Conservation (phyloP, 352 stramenopile species). For the Halophytophthora polymorphica region DNA sequence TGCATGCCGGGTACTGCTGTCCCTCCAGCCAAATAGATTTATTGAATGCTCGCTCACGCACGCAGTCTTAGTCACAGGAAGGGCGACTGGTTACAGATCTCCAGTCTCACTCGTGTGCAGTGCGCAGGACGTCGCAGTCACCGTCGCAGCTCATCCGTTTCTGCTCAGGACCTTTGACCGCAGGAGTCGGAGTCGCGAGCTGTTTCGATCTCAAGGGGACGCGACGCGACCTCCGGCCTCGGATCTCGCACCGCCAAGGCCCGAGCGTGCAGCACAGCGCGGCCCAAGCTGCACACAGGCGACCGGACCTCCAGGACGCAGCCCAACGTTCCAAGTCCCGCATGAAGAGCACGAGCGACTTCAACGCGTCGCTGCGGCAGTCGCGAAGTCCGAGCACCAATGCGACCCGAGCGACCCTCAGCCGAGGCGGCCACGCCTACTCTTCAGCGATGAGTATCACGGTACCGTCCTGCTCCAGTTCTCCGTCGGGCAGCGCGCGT, state of each 20-base stretch:
- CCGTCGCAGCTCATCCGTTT: too few relatives aligned
- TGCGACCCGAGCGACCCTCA: conserved; percentile 11
- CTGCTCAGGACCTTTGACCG: too few relatives aligned
- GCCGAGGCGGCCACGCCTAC: conserved; percentile 11
- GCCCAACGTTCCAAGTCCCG: background rate
- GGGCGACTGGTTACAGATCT: background rate
- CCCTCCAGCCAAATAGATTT: conserved; percentile 34
- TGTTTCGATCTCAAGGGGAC: too few relatives aligned
- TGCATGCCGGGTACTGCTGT: conserved; percentile 11
- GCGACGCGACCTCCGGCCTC: too few relatives aligned
- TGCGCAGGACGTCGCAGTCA: too few relatives aligned
- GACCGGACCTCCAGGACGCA: too few relatives aligned
- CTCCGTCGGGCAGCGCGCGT: conserved; percentile 24
- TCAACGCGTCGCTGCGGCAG: conserved; percentile 25
- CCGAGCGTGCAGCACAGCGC: too few relatives aligned
- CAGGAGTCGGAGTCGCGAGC: too few relatives aligned
- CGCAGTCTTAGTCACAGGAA: background rate
- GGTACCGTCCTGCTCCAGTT: conserved; percentile 38
- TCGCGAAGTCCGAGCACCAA: conserved; percentile 19
- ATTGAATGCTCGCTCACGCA: conserved; percentile 17
- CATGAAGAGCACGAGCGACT: conserved; percentile 38
- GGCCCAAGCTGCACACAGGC: too few relatives aligned
- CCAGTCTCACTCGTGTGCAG: background rate
- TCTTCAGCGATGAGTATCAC: conserved; percentile 43
- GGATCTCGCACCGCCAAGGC: too few relatives aligned